These are phyloP conservation scores for Rheum nobile DNA, from an alignment of 148 eudicot species.

Conservation along the genomic window DNA sequence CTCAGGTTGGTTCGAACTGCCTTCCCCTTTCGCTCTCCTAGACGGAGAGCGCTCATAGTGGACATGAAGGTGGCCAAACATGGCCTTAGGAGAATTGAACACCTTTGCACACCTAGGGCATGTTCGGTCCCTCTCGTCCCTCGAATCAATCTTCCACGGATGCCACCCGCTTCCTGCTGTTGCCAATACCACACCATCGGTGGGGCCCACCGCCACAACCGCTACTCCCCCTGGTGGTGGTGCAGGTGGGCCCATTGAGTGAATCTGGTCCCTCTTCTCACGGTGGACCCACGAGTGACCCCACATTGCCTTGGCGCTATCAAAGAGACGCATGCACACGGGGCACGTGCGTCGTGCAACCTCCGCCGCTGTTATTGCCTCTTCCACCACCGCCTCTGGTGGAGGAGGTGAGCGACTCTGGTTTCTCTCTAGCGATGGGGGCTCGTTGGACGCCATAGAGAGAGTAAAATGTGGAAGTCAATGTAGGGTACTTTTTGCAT, in stretches of 20 bases:
- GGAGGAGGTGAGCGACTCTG: background rate
- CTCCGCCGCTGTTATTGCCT: background rate
- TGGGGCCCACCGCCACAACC: background rate
- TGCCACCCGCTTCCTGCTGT: background rate
- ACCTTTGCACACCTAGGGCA: constrained; percentile 2
- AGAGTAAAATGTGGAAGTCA: background rate
- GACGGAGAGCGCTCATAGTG: background rate
- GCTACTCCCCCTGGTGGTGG: background rate
- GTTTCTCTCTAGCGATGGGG: background rate
- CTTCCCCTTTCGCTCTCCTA: background rate
- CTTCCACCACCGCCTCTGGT: background rate
- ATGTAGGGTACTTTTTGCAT: background rate
- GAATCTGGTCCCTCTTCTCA: background rate
- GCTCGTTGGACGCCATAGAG: background rate
- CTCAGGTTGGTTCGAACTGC: background rate
- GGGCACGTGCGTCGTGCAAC: constrained; percentile 6
- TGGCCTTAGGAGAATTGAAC: constrained; percentile 1
- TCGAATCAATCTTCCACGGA: background rate
- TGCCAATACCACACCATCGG: no score
- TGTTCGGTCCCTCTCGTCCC: background rate
- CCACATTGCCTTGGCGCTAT: constrained; percentile 6
- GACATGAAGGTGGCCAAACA: constrained; percentile 7
- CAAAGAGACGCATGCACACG: background rate
- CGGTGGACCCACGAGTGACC: constrained; percentile 10
- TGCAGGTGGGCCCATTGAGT: background rate